Evolutionary conservation across 225 moss, liverwort and hornwort genomes (phyloP).

Genomic region (Marchantia paleacea): DNA sequence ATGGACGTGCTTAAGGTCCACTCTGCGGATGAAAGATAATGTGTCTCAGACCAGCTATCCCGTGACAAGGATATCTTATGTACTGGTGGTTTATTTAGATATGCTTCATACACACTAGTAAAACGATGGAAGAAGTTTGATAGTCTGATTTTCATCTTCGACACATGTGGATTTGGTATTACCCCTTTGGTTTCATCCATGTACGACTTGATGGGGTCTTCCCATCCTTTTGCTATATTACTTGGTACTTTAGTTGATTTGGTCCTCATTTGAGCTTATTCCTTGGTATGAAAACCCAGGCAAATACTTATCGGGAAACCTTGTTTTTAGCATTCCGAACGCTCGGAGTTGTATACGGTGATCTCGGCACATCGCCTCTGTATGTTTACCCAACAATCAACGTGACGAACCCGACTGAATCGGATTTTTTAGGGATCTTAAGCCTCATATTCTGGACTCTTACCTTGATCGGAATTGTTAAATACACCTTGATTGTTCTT

Average conservation of each 20-base stretch:
- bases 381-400: slow-evolving; percentile 87
- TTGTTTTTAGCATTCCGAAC: slow-evolving; percentile 62
- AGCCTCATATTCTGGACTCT: slow-evolving; percentile 90
- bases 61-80: too few relatives aligned
- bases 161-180: background rate
- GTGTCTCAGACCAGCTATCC: too few relatives aligned
- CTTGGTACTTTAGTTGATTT: background rate
- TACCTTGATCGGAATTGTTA: slow-evolving; percentile 76
- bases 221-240: too few relatives aligned
- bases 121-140: too few relatives aligned
- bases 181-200: background rate
- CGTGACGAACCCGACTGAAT: slow-evolving; percentile 49
- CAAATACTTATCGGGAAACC: slow-evolving; percentile 42
- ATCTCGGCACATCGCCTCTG: slow-evolving; percentile 84
- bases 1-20: too few relatives aligned
- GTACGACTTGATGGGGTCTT: background rate
- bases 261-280: background rate
- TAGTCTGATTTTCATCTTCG: too few relatives aligned
- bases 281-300: slow-evolving; percentile 27
- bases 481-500: slow-evolving; percentile 74
- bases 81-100: too few relatives aligned
- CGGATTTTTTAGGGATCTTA: slow-evolving; percentile 72
- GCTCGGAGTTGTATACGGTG: slow-evolving; percentile 87
- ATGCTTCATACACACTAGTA: too few relatives aligned
- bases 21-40: too few relatives aligned